A percentile compares a stretch with the other conserved stretches of the same genome.
Conservation (phyloP, 2,329 filamentous ascomycete species). For the Trichophyton rubrum region DNA sequence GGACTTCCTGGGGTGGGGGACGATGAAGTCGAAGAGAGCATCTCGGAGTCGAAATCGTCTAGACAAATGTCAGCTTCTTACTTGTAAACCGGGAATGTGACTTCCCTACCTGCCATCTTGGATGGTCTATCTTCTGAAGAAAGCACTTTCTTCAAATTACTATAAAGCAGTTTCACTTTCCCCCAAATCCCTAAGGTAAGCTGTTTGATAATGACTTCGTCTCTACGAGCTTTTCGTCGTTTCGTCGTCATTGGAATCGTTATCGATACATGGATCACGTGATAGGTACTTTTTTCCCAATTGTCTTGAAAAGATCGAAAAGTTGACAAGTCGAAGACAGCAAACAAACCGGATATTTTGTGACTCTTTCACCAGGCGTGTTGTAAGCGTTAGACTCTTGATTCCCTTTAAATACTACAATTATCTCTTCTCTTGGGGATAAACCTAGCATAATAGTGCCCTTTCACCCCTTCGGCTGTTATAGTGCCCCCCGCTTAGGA, state of each 20-base stretch:
- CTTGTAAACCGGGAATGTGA: not conserved
- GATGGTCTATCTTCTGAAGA: not conserved
- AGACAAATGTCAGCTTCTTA: not conserved
- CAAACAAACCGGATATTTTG: not conserved
- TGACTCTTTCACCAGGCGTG: not conserved
- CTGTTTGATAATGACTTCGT: too few species aligned
- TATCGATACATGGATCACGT: not conserved
- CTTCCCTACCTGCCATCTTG: not conserved
- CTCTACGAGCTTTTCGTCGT: too few species aligned
- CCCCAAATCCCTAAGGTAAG: too few species aligned
- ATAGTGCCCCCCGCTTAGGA: not conserved
- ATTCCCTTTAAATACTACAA: not conserved
- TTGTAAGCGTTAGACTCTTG: not conserved
- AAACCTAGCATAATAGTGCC: not conserved
- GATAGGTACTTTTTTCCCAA: not conserved
- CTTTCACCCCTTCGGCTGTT: not conserved
- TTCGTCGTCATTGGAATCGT: not conserved
- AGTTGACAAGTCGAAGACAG: not conserved
- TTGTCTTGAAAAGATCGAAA: not conserved
- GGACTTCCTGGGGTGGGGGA: constrained; percentile 27
- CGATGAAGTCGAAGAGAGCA: constrained; percentile 35
- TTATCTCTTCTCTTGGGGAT: not conserved
- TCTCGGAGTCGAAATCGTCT: constrained; percentile 36
- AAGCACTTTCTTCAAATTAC: not conserved
- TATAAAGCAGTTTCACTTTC: too few species aligned